Evolutionary conservation across 2,329 filamentous ascomycete genomes (phyloP), one percentile per base, ranked within the genome.

Genomic region (Pezicula radicicola): DNA sequence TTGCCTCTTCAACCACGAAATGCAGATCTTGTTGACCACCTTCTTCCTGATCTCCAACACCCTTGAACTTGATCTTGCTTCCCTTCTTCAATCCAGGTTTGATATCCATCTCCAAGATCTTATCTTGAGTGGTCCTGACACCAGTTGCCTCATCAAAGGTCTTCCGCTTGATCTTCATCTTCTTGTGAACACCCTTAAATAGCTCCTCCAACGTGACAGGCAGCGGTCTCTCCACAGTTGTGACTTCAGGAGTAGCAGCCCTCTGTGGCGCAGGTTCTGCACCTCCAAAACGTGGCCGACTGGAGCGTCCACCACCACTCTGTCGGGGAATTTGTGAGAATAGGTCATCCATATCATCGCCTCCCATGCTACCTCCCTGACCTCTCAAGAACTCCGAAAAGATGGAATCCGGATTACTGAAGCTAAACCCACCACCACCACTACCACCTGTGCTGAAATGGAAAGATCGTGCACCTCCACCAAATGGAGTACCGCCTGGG

Each of bases 111-210:
- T 96, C 91, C 28, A 99, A 75, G 16, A 97, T 90, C 65, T 92
- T 89, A 63, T 99, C 94, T 55, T 92, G 89, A 3, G 87, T 88
- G 41, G 83, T 89, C 62, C 91, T 85, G 76, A 96, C 96, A 52
- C 91, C 91, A 1, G 80, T 85, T 18, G 85, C 73, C 37, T 75
- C 78, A 69, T 99, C 94, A 68, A 90, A 97, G 16, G 88, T 91
- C 83, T 97, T 97, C 65, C 93, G 84, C 77, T 96, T 97, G 59
- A 97, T 96, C 75, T 94, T 96, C 80, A 99, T 91, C 79, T 96
- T 97, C 82, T 99, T 99, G 46, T 88, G 91, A 35, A 85, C 84
- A 39, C 94, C 94, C 25, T 80, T 85, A 75, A 84, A 97, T 55
- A 97, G 73, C 65, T 99, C 94, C 70, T 99, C 94, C 33, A 99